phyloP scores from a whole-genome alignment of 177 flowering plant genomes.

The Vitis hybrid region DNA sequence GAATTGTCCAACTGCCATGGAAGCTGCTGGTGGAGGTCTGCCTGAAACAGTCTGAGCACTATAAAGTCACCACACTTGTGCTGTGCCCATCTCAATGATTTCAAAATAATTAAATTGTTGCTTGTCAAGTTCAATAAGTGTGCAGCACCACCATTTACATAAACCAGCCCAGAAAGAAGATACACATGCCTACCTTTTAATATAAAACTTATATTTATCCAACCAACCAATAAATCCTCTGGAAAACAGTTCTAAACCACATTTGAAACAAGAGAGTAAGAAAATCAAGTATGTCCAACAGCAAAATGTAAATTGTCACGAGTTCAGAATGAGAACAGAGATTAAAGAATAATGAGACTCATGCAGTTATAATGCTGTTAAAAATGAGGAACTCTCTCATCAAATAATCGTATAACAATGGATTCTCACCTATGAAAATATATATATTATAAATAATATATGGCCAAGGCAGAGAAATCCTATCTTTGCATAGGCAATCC shows the following conservation, averaged over 20 bases:
- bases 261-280: background rate
- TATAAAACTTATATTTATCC: no score
- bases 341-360: no score
- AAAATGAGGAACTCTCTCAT: no score
- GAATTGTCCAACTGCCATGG: constrained; percentile 99
- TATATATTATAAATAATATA: no score
- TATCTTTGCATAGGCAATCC: background rate
- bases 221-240: background rate
- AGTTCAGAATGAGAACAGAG: constrained; percentile 3
- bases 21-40: constrained; percentile 94
- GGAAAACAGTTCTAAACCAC: background rate
- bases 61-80: constrained; percentile 14
- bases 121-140: background rate
- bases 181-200: no score
- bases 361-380: no score
- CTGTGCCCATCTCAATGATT: background rate
- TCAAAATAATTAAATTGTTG: background rate
- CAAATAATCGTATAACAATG: no score
- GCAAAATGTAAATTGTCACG: background rate
- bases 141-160: background rate
- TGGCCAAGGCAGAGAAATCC: background rate
- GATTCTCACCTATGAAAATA: no score
- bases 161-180: background rate
- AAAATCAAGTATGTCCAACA: constrained; percentile 1
- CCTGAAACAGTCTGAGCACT: constrained; percentile 82